Conservation (phyloP, 2,329 filamentous ascomycete genomes). For the Saccharata proteae region DNA sequence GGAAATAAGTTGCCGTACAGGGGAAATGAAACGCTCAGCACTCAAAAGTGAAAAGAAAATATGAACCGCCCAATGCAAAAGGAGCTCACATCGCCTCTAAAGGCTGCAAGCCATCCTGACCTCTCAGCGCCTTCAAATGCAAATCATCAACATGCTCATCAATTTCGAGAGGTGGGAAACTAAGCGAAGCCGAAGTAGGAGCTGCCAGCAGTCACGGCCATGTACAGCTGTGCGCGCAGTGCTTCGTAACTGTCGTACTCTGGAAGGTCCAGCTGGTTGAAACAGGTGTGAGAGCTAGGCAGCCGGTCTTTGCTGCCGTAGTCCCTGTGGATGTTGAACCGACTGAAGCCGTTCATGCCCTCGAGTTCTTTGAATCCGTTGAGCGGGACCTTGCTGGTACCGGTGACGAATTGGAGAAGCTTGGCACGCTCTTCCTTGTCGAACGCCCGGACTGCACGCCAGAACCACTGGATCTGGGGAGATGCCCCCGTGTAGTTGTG, state of each 20-base stretch:
- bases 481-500: conserved; percentile 94
- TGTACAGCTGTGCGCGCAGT: conserved; percentile 77
- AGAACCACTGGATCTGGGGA: conserved; percentile 98
- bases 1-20: neutral
- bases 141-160: neutral
- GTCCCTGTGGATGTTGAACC: conserved; percentile 98
- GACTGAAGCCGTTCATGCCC: conserved; percentile 96
- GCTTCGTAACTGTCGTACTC: conserved; percentile 96
- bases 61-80: neutral
- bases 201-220: conserved; percentile 93
- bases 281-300: conserved; percentile 95
- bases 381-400: conserved; percentile 93
- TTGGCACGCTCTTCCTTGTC: conserved; percentile 99
- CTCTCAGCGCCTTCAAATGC: conserved; percentile 2
- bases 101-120: neutral
- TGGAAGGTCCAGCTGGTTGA: conserved; percentile 96
- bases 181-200: conserved; percentile 96
- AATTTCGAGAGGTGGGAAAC: neutral
- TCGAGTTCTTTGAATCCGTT: conserved; percentile 99
- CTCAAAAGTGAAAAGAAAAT: neutral
- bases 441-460: conserved; percentile 91
- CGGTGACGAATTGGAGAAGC: conserved; percentile 92
- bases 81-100: too few relatives aligned
- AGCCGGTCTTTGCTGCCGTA: conserved; percentile 93
- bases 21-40: neutral